Evolutionary conservation across 768 basidiomycete species (phyloP).

Genomic region (Dentipellis fragilis): DNA sequence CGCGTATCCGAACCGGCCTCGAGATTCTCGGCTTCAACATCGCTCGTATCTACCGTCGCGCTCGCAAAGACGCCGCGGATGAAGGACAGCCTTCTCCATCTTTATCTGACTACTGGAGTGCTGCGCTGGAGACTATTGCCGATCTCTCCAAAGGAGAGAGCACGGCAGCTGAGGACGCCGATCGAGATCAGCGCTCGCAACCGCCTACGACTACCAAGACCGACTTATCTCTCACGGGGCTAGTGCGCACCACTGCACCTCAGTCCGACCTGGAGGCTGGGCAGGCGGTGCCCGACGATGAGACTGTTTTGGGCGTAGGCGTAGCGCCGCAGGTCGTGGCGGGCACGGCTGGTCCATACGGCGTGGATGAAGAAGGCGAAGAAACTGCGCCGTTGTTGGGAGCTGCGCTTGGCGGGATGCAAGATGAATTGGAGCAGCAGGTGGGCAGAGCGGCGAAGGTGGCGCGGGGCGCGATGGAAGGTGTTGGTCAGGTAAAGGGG

Average conservation of each 20-base stretch:
- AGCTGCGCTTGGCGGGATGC: background rate
- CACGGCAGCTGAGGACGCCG: background rate
- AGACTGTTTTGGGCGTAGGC: constrained; percentile 19
- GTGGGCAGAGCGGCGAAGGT: constrained; percentile 6
- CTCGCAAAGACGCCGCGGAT: background rate
- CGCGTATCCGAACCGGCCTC: constrained; percentile 13
- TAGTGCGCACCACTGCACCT: constrained; percentile 11
- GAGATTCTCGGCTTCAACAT: constrained; percentile 6
- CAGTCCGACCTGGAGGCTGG: constrained; percentile 5
- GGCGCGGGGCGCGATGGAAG: constrained; percentile 9
- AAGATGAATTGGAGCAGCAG: background rate
- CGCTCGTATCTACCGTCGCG: constrained; percentile 2
- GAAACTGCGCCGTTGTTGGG: background rate
- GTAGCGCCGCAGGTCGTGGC: constrained; percentile 19
- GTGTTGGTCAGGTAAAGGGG: constrained; percentile 2
- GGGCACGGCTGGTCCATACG: constrained; percentile 16
- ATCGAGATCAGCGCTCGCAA: background rate
- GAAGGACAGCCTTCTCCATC: background rate
- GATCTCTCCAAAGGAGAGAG: background rate
- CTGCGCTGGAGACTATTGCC: constrained; percentile 3
- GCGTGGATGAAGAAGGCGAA: background rate
- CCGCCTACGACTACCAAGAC: constrained; percentile 4
- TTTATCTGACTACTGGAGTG: constrained; percentile 1
- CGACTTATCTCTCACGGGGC: constrained; percentile 12
- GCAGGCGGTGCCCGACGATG: background rate